A percentile compares a stretch with the other conserved stretches of the same genome.
Conservation (phyloP, 1,284 basidiomycete genomes). For the Ceratobasidium sp. region DNA sequence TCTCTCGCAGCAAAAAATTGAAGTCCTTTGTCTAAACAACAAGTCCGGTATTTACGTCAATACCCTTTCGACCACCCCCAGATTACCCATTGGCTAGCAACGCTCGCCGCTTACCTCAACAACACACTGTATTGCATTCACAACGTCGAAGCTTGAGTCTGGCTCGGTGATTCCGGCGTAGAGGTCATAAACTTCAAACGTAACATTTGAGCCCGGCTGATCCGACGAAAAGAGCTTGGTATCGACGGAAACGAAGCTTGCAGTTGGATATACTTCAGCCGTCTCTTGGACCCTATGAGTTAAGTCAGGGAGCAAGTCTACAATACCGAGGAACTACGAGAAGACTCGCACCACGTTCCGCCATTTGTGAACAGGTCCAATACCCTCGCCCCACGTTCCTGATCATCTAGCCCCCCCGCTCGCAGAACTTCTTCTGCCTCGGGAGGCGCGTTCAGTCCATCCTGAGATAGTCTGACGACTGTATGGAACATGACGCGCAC, state of each 20-base stretch:
- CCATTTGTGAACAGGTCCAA: slow-evolving; percentile 12
- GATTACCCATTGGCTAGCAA: no score
- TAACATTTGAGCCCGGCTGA: neutral
- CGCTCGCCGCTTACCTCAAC: no score
- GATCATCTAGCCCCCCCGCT: neutral
- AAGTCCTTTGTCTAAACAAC: slow-evolving; percentile 3
- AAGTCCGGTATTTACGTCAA: no score
- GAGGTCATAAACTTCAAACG: slow-evolving; percentile 23
- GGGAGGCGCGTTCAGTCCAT: neutral
- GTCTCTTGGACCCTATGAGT: slow-evolving; percentile 18
- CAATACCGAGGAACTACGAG: neutral
- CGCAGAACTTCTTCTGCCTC: neutral
- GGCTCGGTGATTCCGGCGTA: slow-evolving; percentile 28
- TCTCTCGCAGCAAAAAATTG: slow-evolving; percentile 22
- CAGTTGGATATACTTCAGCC: slow-evolving; percentile 10
- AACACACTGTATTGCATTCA: neutral
- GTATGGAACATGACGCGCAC: slow-evolving; percentile 2
- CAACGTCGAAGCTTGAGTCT: slow-evolving; percentile 23
- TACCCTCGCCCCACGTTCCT: neutral
- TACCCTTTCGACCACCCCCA: no score
- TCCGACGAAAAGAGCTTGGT: slow-evolving; percentile 8
- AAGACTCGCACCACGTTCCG: slow-evolving; percentile 9
- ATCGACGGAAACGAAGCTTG: slow-evolving; percentile 17
- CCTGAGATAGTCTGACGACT: neutral
- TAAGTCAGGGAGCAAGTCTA: neutral